Base-by-base conservation (phyloP, 1,284 basidiomycete species). In the Leccinum fuscescens region DNA sequence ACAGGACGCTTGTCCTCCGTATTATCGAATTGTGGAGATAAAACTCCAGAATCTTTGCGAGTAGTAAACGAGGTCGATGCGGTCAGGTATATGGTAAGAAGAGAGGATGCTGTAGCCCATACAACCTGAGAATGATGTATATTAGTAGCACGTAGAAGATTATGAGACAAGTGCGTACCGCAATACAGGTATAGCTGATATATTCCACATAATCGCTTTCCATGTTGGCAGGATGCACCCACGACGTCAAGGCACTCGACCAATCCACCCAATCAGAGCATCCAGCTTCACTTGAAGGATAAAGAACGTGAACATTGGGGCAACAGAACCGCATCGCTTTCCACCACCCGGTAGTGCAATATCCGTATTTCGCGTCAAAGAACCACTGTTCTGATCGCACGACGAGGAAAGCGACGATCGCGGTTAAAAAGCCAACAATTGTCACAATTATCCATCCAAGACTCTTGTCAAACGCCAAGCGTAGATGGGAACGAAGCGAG, bases 351-450 rank as follows among this genome's bases (percentile, higher is more conserved):
- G 76, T 74, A 2, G 72, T 69, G 74, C 96, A 98, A 73, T 92
- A 94, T 0, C 96, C 96, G 58, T 94, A 92, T 75, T 98, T 98
- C 65, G 91, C 74, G 72, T 97, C 94, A 69, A 98, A 98, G n/a
- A 98, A 78, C 80, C 88, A 89, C 72, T 93, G 91, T 71, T 99
- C 96, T 59, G 85, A 82, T 31, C 92, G 86, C 44, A 96, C 86
- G 66, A 99, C 92, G 56, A 91, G 76, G 72, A 94, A 98, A 0
- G 96, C 96, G 39, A 93, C 79, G 54, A 94, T 61, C 3, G 95
- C 94, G 6, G 92, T 92, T 33, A 93, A 71, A 71, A 95, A 85
- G 1, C 94, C 93, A 55, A 92, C 86, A 55, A 96, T 81, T 2
- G 93, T 93, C 54, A 96, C 94, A 48, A 96, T 86, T 57, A 97